Evolutionary conservation across 176 grass and related monocot species (phyloP).

Genomic region (Poa pratensis): DNA sequence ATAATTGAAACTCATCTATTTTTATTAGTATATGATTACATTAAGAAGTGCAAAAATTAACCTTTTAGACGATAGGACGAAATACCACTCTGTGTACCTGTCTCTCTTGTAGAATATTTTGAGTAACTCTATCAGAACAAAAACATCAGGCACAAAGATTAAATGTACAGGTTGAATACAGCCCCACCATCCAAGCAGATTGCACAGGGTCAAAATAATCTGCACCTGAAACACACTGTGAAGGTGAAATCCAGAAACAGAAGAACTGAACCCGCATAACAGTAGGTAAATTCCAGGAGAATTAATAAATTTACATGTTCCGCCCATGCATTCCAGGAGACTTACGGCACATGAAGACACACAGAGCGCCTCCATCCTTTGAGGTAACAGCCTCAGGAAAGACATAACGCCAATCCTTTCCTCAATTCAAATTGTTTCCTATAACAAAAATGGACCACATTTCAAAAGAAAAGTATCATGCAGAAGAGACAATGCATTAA

Average conservation of each 20-base stretch:
- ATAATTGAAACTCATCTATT: neutral
- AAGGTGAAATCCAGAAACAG: neutral
- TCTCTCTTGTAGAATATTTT: neutral
- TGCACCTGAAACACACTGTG: neutral
- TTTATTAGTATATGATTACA: neutral
- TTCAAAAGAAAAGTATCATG: neutral
- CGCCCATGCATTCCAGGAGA: neutral
- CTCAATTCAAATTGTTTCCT: slow-evolving; percentile 7
- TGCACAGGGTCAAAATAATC: neutral
- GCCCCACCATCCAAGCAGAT: neutral
- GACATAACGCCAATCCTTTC: slow-evolving; percentile 14
- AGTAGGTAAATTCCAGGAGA: neutral
- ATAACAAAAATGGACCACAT: neutral
- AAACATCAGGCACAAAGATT: neutral
- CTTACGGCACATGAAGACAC: neutral
- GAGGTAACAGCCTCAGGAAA: slow-evolving; percentile 45
- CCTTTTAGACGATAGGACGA: too few relatives aligned
- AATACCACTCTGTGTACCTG: neutral
- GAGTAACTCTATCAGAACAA: neutral
- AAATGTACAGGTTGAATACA: neutral
- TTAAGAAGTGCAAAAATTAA: neutral
- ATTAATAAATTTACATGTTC: neutral
- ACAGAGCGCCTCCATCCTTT: neutral
- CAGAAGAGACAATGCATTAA: neutral
- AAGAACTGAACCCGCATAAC: neutral